Evolutionary conservation across 2,329 filamentous ascomycete genomes (phyloP), one percentile per base, ranked within the genome.

Genomic region (Sporothrix pseudoabietina): DNA sequence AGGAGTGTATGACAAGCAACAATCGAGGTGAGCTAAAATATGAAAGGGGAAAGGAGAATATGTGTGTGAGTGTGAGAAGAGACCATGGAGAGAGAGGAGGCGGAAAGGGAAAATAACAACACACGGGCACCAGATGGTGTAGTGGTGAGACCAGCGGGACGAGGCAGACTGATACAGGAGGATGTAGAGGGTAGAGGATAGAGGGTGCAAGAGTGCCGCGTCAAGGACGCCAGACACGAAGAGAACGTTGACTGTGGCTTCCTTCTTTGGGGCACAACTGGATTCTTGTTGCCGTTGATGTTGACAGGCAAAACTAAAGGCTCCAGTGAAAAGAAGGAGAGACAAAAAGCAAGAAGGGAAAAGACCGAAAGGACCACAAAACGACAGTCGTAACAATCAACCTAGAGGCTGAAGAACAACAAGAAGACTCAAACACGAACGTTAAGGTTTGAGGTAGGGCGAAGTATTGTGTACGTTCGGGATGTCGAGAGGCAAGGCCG

Each of bases 231-330:
- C 35, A 16, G 35, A 44, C 35, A 65, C 59, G 39, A 65, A 44
- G 35, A 65, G 59, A 65, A 65, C 39, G 59, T 65, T 65, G 39
- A 22, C 35, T 22, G n/a, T 44, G 59, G 59, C 59, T 65, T 65
- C 55, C 59, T 65, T 65, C 55, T 26, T 44, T 59, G 16, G 55
- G 55, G 30, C 30, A 35, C 12, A 39, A 35, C 32, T 44, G 41
- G 41, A 44, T 14, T 10, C 52, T 26, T 22, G 41, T 14, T 44
- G 41, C 35, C 35, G 47, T 52, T 52, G 16, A 4, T 54, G 52
- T 54, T 54, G 19, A n/a, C 22, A 44, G 41, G 12, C 12, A 14
- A 44, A 14, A 44, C 5, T 9, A 44, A 9, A 44, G 54, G 26
- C 54, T 32, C 54, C 54, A 69, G n/a, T 44, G 30, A 30, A 30